Evolutionary conservation across 2,329 filamentous ascomycete species (phyloP), one percentile per base, ranked within the genome.

Genomic region (Aureobasidium musti): DNA sequence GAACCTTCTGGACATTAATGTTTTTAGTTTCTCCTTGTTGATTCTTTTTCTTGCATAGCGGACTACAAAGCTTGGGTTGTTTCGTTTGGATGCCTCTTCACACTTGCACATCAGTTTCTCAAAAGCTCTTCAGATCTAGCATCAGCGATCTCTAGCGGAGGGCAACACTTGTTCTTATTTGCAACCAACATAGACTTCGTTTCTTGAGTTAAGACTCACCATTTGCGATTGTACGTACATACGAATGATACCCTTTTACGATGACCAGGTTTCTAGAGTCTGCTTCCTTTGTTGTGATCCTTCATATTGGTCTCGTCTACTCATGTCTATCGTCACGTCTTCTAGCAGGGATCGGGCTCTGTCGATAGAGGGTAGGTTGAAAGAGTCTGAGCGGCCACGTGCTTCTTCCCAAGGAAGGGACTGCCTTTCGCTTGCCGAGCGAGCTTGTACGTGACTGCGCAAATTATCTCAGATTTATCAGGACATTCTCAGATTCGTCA

Each of bases 41-140:
- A 5, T 63, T 41, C 30, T 67, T 41, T 39, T 67, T 67, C 47
- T 52, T 52, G 60, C 66, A 59, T 61, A 61, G 57, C 57, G 57
- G 26, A 45, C 21, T n/a, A 37, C 33, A 26, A 57, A 57, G 35
- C 33, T 45, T 45, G 54, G 54, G 13, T 28, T 45, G 7, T 43
- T 45, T 33, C 5, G 41, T 45, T 59, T 41, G 35, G 23, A 23
- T 21, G 53, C 17, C 21, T 41, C 5, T 26, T 56, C 35, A 28
- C 35, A 26, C 28, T 21, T 19, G n/a, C 52, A 39, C 33, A 7
- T 19, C n/a, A 33, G 10, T 56, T 14, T 41, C 23, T 56, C 10
- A 33, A 37, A 30, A 43, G 35, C 33, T 35, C 35, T 19, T 43
- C 10, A 10, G 19, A 57, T 57, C 23, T 43, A 57, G 35, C 13